These are phyloP conservation scores for Catunica adiposa DNA, from an alignment of 2,329 filamentous ascomycete species.

Conservation along the genomic window DNA sequence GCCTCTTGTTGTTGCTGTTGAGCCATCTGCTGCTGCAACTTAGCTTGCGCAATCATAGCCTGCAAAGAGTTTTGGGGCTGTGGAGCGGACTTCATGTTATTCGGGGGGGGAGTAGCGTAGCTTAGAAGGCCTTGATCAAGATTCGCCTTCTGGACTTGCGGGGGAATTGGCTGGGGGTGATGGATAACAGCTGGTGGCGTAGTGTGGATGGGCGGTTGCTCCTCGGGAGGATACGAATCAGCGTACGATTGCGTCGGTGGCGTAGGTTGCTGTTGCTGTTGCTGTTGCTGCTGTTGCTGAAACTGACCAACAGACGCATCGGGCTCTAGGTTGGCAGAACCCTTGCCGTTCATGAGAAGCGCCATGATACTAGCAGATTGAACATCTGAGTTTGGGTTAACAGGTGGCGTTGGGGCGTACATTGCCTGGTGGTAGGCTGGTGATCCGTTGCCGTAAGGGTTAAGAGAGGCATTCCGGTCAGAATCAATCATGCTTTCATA, in stretches of 20 bases:
- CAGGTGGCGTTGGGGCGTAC: conserved; percentile 7
- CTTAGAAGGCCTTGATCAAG: conserved; percentile 14
- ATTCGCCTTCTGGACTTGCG: conserved; percentile 37
- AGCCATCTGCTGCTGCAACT: conserved; percentile 13
- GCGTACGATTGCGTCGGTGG: conserved; percentile 28
- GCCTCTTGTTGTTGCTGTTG: conserved; percentile 15
- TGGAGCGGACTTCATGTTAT: conserved; percentile 9
- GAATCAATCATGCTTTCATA: conserved; percentile 18
- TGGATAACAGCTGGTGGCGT: conserved; percentile 19
- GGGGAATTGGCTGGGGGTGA: conserved; percentile 36
- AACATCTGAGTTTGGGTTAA: conserved; percentile 9
- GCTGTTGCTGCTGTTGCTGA: conserved; percentile 3
- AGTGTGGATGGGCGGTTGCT: conserved; percentile 23
- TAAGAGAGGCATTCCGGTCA: too few relatives aligned
- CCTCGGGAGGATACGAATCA: conserved; percentile 35
- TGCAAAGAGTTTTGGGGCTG: conserved; percentile 11
- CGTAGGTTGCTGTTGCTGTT: conserved; percentile 1
- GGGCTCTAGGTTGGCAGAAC: neutral
- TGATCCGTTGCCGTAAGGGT: neutral
- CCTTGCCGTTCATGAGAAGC: conserved; percentile 7
- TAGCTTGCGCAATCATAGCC: conserved; percentile 11
- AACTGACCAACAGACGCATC: neutral
- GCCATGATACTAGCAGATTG: conserved; percentile 10
- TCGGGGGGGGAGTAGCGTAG: conserved; percentile 15
- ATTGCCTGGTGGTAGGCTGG: neutral